These are phyloP conservation scores for Chaetoceros muelleri DNA, from an alignment of 108 stramenopile genomes.

Conservation along the genomic window DNA sequence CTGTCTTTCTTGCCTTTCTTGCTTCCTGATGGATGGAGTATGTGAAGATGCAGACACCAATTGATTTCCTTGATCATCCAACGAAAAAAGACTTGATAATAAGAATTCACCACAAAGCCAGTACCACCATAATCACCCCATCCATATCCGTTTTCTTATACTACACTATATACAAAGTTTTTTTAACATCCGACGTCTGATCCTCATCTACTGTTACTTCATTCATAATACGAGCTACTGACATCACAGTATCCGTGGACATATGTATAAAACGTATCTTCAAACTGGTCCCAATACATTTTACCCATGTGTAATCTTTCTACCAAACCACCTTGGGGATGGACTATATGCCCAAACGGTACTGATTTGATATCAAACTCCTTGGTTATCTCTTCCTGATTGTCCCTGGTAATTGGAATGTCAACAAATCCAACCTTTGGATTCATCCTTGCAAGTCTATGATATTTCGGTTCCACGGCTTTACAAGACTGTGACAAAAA, in stretches of 20 bases:
- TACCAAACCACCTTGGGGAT: neutral
- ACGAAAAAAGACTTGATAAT: no score
- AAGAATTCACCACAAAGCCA: no score
- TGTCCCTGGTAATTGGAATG: neutral
- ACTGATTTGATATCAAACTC: neutral
- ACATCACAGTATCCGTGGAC: neutral
- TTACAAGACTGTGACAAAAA: neutral
- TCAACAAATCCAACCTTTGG: neutral
- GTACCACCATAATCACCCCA: no score
- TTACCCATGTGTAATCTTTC: neutral
- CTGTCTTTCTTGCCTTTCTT: no score
- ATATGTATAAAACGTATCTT: neutral
- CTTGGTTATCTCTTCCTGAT: neutral
- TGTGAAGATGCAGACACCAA: no score
- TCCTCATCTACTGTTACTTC: no score
- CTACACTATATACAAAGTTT: no score
- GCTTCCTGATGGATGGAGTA: no score
- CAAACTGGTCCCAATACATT: neutral
- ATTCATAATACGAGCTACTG: neutral
- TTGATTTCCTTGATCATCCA: no score
- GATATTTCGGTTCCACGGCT: neutral
- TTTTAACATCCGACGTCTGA: no score
- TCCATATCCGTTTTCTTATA: no score
- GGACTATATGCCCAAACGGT: neutral
- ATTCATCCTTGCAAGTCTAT: neutral